These are phyloP conservation scores for Hypoxylon rickii DNA, from an alignment of 495 filamentous ascomycete genomes.

Conservation along the genomic window DNA sequence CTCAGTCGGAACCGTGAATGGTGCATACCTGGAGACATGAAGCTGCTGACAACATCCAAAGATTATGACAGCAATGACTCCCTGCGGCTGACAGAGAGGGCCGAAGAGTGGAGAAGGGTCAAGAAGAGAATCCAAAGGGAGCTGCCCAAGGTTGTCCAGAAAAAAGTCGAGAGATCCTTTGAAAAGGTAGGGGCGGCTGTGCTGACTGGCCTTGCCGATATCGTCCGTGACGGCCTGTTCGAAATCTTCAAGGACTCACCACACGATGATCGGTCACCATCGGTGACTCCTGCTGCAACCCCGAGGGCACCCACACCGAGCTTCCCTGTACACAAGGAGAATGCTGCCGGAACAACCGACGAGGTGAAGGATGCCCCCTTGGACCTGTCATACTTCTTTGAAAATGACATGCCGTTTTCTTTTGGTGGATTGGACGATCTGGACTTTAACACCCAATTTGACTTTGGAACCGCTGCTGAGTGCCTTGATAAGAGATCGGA, in stretches of 20 bases:
- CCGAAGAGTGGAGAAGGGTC: constrained; percentile 29
- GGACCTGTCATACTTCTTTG: constrained; percentile 21
- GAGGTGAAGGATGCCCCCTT: constrained; percentile 7
- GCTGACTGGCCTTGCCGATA: constrained; percentile 28
- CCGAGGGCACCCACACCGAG: constrained; percentile 32
- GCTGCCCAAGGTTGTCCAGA: constrained; percentile 31
- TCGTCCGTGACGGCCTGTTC: constrained; percentile 28
- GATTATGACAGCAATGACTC: constrained; percentile 36
- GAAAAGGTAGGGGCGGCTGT: constrained; percentile 32
- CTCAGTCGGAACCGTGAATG: not conserved
- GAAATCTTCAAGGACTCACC: constrained; percentile 33
- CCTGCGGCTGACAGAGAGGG: constrained; percentile 18
- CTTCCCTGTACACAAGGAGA: constrained; percentile 10
- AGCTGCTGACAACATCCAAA: constrained; percentile 25
- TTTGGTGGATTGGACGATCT: constrained; percentile 13
- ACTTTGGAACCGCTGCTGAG: constrained; percentile 8
- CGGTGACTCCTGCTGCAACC: constrained; percentile 27
- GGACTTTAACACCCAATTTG: constrained; percentile 10
- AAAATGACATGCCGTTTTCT: constrained; percentile 5
- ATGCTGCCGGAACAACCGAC: constrained; percentile 4
- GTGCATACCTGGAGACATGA: too few species aligned
- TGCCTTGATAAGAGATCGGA: constrained; percentile 27
- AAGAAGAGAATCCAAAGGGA: constrained; percentile 34
- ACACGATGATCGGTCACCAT: constrained; percentile 25
- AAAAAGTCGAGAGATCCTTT: constrained; percentile 32